These are phyloP conservation scores for Aspergillus wentii DNA, from an alignment of 495 filamentous ascomycete genomes.

Conservation along the genomic window DNA sequence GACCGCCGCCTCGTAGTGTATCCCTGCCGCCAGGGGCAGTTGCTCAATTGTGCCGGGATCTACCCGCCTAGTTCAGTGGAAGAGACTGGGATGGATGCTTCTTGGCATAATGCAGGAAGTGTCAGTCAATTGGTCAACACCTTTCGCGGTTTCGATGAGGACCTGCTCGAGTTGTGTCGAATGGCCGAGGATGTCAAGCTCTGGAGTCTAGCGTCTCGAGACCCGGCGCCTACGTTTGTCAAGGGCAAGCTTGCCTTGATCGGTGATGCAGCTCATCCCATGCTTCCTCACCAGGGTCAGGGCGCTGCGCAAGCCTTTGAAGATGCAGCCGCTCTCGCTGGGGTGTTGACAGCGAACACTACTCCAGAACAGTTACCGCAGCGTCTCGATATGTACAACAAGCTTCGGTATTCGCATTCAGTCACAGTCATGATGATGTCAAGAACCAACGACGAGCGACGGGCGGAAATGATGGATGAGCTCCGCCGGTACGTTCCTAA, in stretches of 20 bases:
- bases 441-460: slow-evolving; percentile 7
- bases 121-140: slow-evolving; percentile 16
- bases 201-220: slow-evolving; percentile 42
- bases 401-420: slow-evolving; percentile 13
- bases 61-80: slow-evolving; percentile 16
- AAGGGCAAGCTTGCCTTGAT: slow-evolving; percentile 38
- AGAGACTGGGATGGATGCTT: slow-evolving; percentile 1
- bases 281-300: slow-evolving; percentile 39
- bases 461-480: slow-evolving; percentile 14
- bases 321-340: slow-evolving; percentile 37
- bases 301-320: slow-evolving; percentile 44
- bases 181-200: slow-evolving; percentile 41
- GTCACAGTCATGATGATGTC: slow-evolving; percentile 24
- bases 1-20: slow-evolving; percentile 38
- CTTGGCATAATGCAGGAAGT: slow-evolving; percentile 8
- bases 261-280: slow-evolving; percentile 46
- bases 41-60: slow-evolving; percentile 42
- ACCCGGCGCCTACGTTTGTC: slow-evolving; percentile 27
- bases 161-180: slow-evolving; percentile 15
- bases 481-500: slow-evolving; percentile 13
- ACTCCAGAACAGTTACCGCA: slow-evolving; percentile 10
- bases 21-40: slow-evolving; percentile 35
- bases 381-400: slow-evolving; percentile 15
- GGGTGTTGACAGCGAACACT: slow-evolving; percentile 14
- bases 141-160: slow-evolving; percentile 12